These are phyloP conservation scores for Sugiyamaella paludigena DNA, from an alignment of 1,139 yeast genomes.

Conservation along the genomic window DNA sequence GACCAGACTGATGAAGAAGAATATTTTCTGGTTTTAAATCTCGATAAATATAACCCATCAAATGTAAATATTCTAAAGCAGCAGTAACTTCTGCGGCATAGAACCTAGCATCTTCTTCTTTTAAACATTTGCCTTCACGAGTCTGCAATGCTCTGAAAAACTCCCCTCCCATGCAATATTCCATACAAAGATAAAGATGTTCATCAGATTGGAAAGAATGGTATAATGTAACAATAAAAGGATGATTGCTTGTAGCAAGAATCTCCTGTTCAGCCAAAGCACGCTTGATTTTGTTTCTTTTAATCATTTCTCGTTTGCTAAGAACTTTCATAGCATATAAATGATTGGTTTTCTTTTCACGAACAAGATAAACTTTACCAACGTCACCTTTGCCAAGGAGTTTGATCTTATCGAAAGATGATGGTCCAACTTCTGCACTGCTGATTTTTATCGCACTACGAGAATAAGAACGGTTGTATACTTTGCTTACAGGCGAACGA, in stretches of 20 bases:
- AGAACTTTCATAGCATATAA: slow-evolving; percentile 92
- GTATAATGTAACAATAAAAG: slow-evolving; percentile 91
- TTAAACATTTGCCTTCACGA: slow-evolving; percentile 77
- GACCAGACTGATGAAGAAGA: slow-evolving; percentile 90
- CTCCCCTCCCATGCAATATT: slow-evolving; percentile 99
- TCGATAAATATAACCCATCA: slow-evolving; percentile 94
- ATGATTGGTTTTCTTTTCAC: slow-evolving; percentile 71
- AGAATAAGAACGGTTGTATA: slow-evolving; percentile 56
- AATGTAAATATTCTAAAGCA: slow-evolving; percentile 89
- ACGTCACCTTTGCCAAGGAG: slow-evolving; percentile 96
- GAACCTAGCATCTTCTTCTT: slow-evolving; percentile 86
- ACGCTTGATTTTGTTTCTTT: slow-evolving; percentile 88
- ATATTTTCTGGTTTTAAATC: slow-evolving; percentile 96
- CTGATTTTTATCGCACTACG: slow-evolving; percentile 60
- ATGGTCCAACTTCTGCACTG: slow-evolving; percentile 79
- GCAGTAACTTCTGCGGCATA: slow-evolving; percentile 98
- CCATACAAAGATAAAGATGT: slow-evolving; percentile 93
- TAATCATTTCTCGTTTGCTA: slow-evolving; percentile 89
- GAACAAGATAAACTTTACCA: slow-evolving; percentile 90
- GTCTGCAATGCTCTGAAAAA: slow-evolving; percentile 96
- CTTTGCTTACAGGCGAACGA: slow-evolving; percentile 14
- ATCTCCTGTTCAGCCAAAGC: slow-evolving; percentile 97
- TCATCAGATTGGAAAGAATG: slow-evolving; percentile 97
- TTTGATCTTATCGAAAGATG: slow-evolving; percentile 83
- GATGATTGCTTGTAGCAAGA: slow-evolving; percentile 91